Base-by-base conservation (phyloP, 1,284 basidiomycete genomes). In the Porodaedalea pini region DNA sequence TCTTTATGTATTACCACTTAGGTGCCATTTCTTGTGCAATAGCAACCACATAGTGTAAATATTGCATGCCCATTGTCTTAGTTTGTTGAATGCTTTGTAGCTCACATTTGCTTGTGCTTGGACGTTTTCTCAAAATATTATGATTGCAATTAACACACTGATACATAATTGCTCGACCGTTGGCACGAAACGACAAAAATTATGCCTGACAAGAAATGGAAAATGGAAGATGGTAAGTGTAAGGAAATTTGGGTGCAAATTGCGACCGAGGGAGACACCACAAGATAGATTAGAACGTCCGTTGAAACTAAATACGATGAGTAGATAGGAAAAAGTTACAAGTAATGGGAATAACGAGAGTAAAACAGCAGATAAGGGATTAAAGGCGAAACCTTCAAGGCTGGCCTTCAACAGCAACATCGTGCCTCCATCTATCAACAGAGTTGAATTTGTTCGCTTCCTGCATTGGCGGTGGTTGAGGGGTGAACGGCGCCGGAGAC, bases 391-490 rank as follows among this genome's bases (percentile, higher is more conserved):
- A 23, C 32, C 6, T n/a, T 62, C 64, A 71, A 37, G 61, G 67
- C 58, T 79, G 73, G n/a, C 79, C 81, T 64, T 88, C 86, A 17
- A 85, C 81, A 27, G 82, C 83, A 50, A 92, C 86, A 64, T 88
- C 82, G 59, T 79, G 82, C 64, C 89, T 81, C 89, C 89, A 92
- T 59, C 79, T 79, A 69, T 92, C 90, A 19, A 92, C 88, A 2
- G 79, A 75, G 15, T 78, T 80, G 60, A 78, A 86, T 67, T 90
- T 91, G 17, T 73, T 75, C 44, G 79, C 70, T 57, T 90, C 88
- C 25, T 79, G 80, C 45, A 76, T 68, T 21, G 36, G 53, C 11
- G 52, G 19, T 2, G 86, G 85, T 3, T 82, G 82, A 19, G 80
- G 77, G 2, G 63, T 49, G 17, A 41, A 50, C 17, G 71, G 64